Base-by-base conservation (phyloP, 306 rosid species). In the Prinsepia uniflora region DNA sequence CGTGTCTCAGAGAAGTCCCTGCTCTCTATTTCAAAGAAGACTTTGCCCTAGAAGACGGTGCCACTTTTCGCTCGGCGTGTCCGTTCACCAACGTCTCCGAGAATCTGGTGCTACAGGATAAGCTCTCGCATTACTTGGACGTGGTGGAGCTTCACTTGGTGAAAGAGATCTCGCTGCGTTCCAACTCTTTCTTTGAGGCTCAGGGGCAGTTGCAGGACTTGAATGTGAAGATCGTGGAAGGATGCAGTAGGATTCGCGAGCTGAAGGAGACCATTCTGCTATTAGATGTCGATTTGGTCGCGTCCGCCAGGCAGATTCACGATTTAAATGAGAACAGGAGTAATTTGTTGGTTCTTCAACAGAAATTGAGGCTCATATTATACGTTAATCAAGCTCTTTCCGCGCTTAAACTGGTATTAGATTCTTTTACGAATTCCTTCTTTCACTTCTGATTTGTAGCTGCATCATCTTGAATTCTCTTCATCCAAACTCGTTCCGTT, bases 121-220 rank as follows among this genome's bases (percentile, higher is more conserved):
- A 89, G 90, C 96, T 95, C 13, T 81, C 99, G 64, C 97, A 91
- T 56, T 95, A 95, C 67, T 81, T 95, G 68, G 99, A 95, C 41
- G 92, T 95, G 48, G 99, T 95, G 72, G 99, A 95, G 78, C 78
- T 95, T 66, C 99, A 95, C 80, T 80, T 95, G 48, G 99, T 95
- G 55, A 91, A 86, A 78, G 99, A 95, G 89, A 95, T 95, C 84
- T 91, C 99, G 65, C 75, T 95, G n/a, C 81, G 99, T 1, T 95
- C 97, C n/a, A 84, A 85, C n/a, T 95, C 99, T 10, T 95, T 95
- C 84, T 95, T 95, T 56, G 99, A 95, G 82, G 99, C 99, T 24
- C 96, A 95, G 82, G 96, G 92, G 4, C 96, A 91, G 87, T 63
- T 95, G 48, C 90, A 95, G 79, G 99, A 95, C 82, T 84, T 95